A percentile compares a stretch with the other conserved stretches of the same genome.
Evolutionary conservation across 805 yeast species (phyloP).

Genomic region (Blastobotrys chiropterorum): DNA sequence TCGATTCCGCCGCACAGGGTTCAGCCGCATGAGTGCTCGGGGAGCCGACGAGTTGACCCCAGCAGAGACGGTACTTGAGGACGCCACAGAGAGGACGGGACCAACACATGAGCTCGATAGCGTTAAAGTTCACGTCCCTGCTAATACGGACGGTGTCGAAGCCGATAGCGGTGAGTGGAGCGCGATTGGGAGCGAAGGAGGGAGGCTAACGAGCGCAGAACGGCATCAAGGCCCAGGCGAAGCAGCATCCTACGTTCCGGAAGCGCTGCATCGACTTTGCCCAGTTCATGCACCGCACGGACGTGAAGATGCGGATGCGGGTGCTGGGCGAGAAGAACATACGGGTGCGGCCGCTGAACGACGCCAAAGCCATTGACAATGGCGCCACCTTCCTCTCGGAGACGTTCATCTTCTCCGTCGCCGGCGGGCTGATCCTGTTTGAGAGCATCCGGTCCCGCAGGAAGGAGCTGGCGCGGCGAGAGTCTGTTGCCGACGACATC

Average conservation of each 20-base stretch:
- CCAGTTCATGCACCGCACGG: conserved; percentile 63
- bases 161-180: conserved; percentile 54
- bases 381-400: conserved; percentile 80
- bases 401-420: conserved; percentile 69
- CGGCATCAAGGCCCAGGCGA: conserved; percentile 65
- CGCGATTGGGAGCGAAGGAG: neutral
- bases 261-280: conserved; percentile 62
- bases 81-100: too few species aligned
- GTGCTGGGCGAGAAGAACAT: conserved; percentile 49
- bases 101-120: conserved; percentile 63
- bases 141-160: conserved; percentile 70
- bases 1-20: too few species aligned
- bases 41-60: too few species aligned
- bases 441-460: conserved; percentile 64
- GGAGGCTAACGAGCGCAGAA: conserved; percentile 29
- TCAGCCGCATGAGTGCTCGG: too few species aligned
- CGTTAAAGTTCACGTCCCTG: conserved; percentile 65
- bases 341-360: conserved; percentile 71
- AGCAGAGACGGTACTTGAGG: too few species aligned
- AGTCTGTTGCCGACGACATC: conserved; percentile 67
- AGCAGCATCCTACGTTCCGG: conserved; percentile 60
- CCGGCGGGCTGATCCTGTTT: conserved; percentile 66
- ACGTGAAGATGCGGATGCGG: conserved; percentile 53
- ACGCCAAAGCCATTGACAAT: conserved; percentile 70
- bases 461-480: conserved; percentile 57